phyloP scores from a whole-genome alignment of 306 rosid genomes.

The Styphnolobium japonicum region DNA sequence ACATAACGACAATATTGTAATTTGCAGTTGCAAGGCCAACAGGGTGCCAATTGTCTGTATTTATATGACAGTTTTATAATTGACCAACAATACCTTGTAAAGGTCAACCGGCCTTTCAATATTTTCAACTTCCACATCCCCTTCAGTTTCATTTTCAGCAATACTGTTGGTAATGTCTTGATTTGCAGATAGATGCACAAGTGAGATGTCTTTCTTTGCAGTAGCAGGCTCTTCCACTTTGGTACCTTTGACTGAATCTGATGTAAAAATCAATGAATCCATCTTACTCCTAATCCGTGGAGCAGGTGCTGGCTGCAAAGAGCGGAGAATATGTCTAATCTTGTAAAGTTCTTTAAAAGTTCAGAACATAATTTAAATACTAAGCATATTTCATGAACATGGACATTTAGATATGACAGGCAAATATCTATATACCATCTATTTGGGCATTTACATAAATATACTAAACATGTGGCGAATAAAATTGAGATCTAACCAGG shows the following conservation, averaged over 20 bases:
- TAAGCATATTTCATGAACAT: too few species aligned
- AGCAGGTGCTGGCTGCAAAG: conserved; percentile 86
- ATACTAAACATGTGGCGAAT: too few species aligned
- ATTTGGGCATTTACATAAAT: too few species aligned
- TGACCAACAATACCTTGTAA: conserved; percentile 63
- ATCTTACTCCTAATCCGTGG: conserved; percentile 87
- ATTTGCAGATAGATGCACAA: conserved; percentile 39
- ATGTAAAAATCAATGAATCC: conserved; percentile 78
- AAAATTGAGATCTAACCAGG: too few species aligned
- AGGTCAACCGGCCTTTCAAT: conserved; percentile 96
- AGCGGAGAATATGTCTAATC: conserved; percentile 9
- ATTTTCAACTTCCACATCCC: conserved; percentile 71
- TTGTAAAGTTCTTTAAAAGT: background rate
- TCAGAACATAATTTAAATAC: background rate
- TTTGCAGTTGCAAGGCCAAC: too few species aligned
- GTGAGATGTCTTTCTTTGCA: conserved; percentile 34
- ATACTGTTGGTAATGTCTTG: conserved; percentile 33
- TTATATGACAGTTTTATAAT: background rate
- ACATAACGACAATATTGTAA: too few species aligned
- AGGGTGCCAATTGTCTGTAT: background rate
- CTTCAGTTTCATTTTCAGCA: conserved; percentile 45
- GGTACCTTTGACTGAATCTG: conserved; percentile 64
- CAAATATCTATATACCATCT: too few species aligned
- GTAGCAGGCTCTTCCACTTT: conserved; percentile 47
- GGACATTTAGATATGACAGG: too few species aligned